Evolutionary conservation across 345 rosid genomes (phyloP).

Genomic region (Geranium rotundifolium): DNA sequence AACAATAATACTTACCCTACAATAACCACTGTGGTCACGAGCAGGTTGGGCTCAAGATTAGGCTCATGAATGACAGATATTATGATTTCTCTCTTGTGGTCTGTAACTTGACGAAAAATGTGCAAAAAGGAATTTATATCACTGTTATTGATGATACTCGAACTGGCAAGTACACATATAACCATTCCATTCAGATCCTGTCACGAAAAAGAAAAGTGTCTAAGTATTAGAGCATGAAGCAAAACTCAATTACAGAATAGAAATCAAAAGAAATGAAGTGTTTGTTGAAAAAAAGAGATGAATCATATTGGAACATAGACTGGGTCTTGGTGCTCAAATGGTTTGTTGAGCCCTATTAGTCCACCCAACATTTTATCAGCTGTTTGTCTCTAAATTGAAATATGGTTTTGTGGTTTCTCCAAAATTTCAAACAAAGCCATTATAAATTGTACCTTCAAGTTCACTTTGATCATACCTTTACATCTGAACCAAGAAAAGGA

Average conservation of each 20-base stretch:
- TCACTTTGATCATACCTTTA: conserved; percentile 37
- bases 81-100: conserved; percentile 47
- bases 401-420: background rate
- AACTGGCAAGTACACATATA: conserved; percentile 57
- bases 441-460: background rate
- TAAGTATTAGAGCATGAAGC: conserved; percentile 3
- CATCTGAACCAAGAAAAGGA: conserved; percentile 64
- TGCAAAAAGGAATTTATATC: conserved; percentile 37
- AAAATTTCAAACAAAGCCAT: background rate
- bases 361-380: background rate
- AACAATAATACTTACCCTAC: conserved; percentile 41
- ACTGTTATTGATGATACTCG: conserved; percentile 28
- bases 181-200: conserved; percentile 54
- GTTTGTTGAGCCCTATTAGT: background rate
- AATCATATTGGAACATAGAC: background rate
- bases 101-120: conserved; percentile 53
- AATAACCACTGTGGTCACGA: conserved; percentile 53
- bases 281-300: background rate
- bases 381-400: background rate
- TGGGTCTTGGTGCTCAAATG: background rate
- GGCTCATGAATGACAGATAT: conserved; percentile 49
- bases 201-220: conserved; percentile 4
- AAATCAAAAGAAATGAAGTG: too few species aligned
- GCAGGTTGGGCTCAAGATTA: conserved; percentile 43
- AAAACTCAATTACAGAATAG: background rate